phyloP scores from a whole-genome alignment of 2,329 filamentous ascomycete genomes.

The Ophiostoma piceae region DNA sequence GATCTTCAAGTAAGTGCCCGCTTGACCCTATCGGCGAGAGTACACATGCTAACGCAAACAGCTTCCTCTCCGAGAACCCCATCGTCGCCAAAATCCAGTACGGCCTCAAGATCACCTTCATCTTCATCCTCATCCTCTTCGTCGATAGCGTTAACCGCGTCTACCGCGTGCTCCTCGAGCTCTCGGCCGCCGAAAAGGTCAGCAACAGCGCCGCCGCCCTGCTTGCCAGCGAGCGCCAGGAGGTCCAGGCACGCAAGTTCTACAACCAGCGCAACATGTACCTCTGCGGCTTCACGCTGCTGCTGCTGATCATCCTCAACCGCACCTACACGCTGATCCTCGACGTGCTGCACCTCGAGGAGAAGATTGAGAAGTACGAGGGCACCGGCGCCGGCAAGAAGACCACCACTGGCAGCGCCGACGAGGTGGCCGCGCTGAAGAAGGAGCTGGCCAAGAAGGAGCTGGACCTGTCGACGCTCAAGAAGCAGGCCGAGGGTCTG shows the following conservation, averaged over 20 bases:
- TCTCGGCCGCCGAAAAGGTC: constrained; percentile 61
- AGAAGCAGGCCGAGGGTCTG: constrained; percentile 85
- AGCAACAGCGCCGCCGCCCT: constrained; percentile 50
- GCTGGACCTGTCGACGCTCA: constrained; percentile 75
- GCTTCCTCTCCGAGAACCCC: constrained; percentile 88
- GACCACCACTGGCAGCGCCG: constrained; percentile 66
- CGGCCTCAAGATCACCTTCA: constrained; percentile 97
- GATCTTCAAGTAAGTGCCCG: constrained; percentile 60
- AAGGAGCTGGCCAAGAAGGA: constrained; percentile 74
- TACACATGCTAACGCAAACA: constrained; percentile 33
- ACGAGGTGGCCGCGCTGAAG: constrained; percentile 65
- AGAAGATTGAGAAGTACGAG: constrained; percentile 80
- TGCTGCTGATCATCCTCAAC: constrained; percentile 97
- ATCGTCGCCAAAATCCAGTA: constrained; percentile 90
- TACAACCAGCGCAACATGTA: constrained; percentile 99
- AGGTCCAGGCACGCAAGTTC: constrained; percentile 99
- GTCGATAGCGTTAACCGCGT: constrained; percentile 93
- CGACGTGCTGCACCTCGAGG: constrained; percentile 84
- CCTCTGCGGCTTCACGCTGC: constrained; percentile 97
- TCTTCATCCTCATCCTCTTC: constrained; percentile 98
- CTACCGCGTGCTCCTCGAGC: constrained; percentile 90
- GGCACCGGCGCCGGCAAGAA: constrained; percentile 49
- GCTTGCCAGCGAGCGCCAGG: constrained; percentile 89
- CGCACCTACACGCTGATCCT: constrained; percentile 98
- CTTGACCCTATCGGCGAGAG: not conserved